Base-by-base conservation (phyloP, 331 rosid genomes). In the Malus hybrid region DNA sequence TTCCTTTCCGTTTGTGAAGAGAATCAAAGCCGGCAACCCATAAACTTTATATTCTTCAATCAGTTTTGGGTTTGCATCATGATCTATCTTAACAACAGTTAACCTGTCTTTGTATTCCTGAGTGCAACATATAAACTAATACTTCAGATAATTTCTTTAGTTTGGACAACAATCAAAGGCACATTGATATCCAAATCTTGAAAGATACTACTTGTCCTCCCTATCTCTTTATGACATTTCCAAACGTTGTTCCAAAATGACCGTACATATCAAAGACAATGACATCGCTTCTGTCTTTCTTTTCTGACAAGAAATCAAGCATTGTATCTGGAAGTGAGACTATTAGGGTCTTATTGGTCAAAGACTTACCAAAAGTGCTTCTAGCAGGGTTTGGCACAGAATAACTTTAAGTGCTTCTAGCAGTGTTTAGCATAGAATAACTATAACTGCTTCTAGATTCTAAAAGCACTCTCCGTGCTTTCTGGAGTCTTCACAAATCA, bases 31-130 rank as follows among this genome's bases (percentile, higher is more conserved):
- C 46, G 97, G 94, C 67, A 93, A 78, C 67, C 97, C 97, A 42
- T 90, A 88, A 65, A 93, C 93, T 79, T 86, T 88, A 78, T 86
- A 88, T 77, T 93, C 93, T 82, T 86, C 80, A 50, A 93, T 88
- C 55, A 93, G 76, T 67, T 59, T 19, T 20, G 97, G 93, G 78
- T 90, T 93, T 71, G 96, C 91, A 72, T 90, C 97, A 72, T 88
- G 96, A 81, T 93, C 97, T 27, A 93, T 87, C 87, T 93, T 90
- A 19, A 87, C 94, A 71, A 90, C 90, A 13, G 79, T 83, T 73
- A 93, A 82, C 80, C 83, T 87, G 81, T 87, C 97, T 77, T 75
- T 83, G 74, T 93, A 93, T 85, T 90, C 97, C 97, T 92, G 33
- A 66, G 71, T 13, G 42, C 34, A 46, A 57, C 20, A 61, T 54